These are phyloP conservation scores for Bidens hawaiensis DNA, from an alignment of 140 eudicot species.

Conservation along the genomic window DNA sequence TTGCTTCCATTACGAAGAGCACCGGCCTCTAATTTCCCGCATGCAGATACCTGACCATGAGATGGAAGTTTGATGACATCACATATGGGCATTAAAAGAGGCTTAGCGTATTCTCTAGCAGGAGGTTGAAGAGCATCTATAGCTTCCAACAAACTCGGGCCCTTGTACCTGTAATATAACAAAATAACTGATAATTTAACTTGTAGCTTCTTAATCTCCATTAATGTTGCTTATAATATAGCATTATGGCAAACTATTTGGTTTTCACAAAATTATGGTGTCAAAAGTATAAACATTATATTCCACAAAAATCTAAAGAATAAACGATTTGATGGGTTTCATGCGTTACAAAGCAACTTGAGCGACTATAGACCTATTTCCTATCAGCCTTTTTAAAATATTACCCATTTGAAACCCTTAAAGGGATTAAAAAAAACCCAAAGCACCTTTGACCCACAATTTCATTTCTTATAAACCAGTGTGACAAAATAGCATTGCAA, in stretches of 20 bases:
- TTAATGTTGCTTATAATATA: background rate
- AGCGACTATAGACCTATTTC: background rate
- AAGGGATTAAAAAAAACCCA: too few relatives aligned
- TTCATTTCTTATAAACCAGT: background rate
- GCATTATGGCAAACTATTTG: too few relatives aligned
- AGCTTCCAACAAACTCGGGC: slow-evolving; percentile 72
- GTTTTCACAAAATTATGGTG: too few relatives aligned
- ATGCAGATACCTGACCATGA: slow-evolving; percentile 80
- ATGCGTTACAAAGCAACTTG: background rate
- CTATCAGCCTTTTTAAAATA: background rate
- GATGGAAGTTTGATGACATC: slow-evolving; percentile 73
- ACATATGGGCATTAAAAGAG: slow-evolving; percentile 81
- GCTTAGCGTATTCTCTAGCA: slow-evolving; percentile 74
- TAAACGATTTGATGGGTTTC: background rate
- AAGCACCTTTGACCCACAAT: slow-evolving; percentile 1
- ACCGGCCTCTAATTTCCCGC: slow-evolving; percentile 84
- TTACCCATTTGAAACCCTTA: background rate
- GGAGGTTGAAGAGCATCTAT: slow-evolving; percentile 83
- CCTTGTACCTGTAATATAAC: slow-evolving; percentile 63
- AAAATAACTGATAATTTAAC: background rate
- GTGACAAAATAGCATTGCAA: background rate
- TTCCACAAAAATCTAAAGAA: too few relatives aligned
- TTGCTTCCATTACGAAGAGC: slow-evolving; percentile 78
- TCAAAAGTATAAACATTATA: too few relatives aligned
- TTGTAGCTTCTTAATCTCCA: background rate